Evolutionary conservation across 805 yeast species (phyloP).

Genomic region (Schwanniomyces polymorphus): DNA sequence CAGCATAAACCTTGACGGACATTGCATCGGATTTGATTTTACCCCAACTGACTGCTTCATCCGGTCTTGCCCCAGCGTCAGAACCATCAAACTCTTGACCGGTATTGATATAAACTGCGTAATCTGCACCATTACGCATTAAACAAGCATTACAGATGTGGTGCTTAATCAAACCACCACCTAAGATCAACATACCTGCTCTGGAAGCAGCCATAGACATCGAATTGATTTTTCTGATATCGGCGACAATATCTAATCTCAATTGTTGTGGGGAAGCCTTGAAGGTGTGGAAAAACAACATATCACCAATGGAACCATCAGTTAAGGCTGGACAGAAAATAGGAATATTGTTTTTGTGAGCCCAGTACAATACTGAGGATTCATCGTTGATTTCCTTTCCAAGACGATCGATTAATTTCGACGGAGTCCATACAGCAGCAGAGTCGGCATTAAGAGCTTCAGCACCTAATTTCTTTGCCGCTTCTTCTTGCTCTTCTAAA

Average conservation of each 20-base stretch:
- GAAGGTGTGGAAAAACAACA: slow-evolving; percentile 98
- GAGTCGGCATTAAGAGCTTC: slow-evolving; percentile 62
- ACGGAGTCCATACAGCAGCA: slow-evolving; percentile 88
- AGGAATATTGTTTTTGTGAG: slow-evolving; percentile 94
- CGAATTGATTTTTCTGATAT: slow-evolving; percentile 86
- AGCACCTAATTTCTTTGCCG: slow-evolving; percentile 48
- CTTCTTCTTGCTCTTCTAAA: slow-evolving; percentile 84
- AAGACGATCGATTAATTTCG: slow-evolving; percentile 84
- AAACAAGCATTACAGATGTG: slow-evolving; percentile 97
- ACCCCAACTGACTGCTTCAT: slow-evolving; percentile 99
- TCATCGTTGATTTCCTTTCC: slow-evolving; percentile 97
- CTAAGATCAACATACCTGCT: slow-evolving; percentile 95
- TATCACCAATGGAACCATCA: slow-evolving; percentile 98
- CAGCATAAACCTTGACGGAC: slow-evolving; percentile 90
- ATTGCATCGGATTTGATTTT: slow-evolving; percentile 94
- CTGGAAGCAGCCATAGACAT: slow-evolving; percentile 91
- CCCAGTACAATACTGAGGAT: slow-evolving; percentile 93
- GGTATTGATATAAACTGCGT: slow-evolving; percentile 94
- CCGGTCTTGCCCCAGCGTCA: slow-evolving; percentile 99
- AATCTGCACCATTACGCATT: slow-evolving; percentile 99
- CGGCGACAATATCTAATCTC: slow-evolving; percentile 90
- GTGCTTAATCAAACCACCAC: slow-evolving; percentile 96
- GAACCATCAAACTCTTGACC: slow-evolving; percentile 99
- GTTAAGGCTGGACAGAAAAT: slow-evolving; percentile 97
- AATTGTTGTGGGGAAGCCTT: slow-evolving; percentile 88